Conservation (phyloP, 148 eudicot genomes). For the Vaccinium vitisidaea region DNA sequence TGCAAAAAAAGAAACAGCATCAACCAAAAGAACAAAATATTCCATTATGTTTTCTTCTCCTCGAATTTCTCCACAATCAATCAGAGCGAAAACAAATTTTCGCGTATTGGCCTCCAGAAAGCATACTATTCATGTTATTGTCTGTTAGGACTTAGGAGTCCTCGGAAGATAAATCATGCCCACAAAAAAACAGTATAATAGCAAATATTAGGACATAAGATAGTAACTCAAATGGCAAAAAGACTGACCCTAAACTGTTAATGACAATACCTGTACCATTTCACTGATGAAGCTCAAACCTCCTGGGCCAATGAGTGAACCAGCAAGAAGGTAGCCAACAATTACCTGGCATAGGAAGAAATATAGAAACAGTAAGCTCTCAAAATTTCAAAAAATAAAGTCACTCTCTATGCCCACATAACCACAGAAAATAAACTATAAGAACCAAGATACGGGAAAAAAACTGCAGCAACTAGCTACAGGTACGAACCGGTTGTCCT, state of each 20-base stretch:
- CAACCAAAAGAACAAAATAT: background rate
- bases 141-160: background rate
- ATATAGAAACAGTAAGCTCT: background rate
- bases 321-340: constrained; percentile 98
- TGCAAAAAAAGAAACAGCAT: background rate
- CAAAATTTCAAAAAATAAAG: background rate
- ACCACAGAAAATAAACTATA: background rate
- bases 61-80: background rate
- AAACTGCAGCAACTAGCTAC: constrained; percentile 12
- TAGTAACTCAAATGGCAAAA: background rate
- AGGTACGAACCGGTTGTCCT: constrained; percentile 84
- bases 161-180: too few relatives aligned
- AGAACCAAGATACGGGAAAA: background rate
- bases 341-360: constrained; percentile 62
- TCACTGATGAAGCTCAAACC: constrained; percentile 89
- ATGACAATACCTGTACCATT: constrained; percentile 80
- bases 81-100: background rate
- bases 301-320: constrained; percentile 95
- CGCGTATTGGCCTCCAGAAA: background rate
- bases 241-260: background rate
- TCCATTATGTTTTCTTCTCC: background rate
- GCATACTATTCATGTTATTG: too few relatives aligned
- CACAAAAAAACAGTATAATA: background rate
- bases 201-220: background rate
- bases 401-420: background rate